A percentile compares a stretch with the other conserved stretches of the same genome.
Conservation (phyloP, 306 rosid species). For the Vicia faba region DNA sequence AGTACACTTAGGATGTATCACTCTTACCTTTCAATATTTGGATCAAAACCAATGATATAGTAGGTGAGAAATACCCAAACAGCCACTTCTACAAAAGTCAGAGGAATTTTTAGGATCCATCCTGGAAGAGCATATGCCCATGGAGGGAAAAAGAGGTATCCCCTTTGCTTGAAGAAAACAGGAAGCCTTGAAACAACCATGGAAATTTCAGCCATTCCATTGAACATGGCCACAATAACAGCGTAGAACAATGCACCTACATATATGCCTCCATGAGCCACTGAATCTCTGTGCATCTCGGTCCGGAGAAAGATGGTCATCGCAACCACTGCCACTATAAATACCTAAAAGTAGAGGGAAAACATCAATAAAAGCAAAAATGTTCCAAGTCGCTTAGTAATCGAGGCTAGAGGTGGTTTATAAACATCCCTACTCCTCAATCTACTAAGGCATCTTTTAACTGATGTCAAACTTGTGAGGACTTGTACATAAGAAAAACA, state of each 20-base stretch:
- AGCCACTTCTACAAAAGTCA: slow-evolving; percentile 52
- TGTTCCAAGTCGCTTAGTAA: too few relatives aligned
- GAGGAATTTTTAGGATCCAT: slow-evolving; percentile 62
- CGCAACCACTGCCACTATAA: slow-evolving; percentile 50
- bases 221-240: slow-evolving; percentile 54
- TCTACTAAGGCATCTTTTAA: not conserved
- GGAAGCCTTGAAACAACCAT: slow-evolving; percentile 59
- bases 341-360: slow-evolving; percentile 36
- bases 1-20: not conserved
- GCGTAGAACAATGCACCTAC: slow-evolving; percentile 55
- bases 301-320: slow-evolving; percentile 62
- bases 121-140: slow-evolving; percentile 66
- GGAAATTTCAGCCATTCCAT: slow-evolving; percentile 61
- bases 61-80: slow-evolving; percentile 63
- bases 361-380: not conserved
- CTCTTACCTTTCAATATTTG: slow-evolving; percentile 53
- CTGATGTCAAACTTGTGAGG: not conserved
- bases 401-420: too few relatives aligned
- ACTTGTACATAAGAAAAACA: too few relatives aligned
- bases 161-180: slow-evolving; percentile 67
- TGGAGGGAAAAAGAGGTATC: slow-evolving; percentile 58
- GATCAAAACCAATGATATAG: slow-evolving; percentile 72
- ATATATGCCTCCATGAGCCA: slow-evolving; percentile 53
- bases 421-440: not conserved
- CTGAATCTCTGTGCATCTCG: slow-evolving; percentile 59